Conservation (phyloP, 169 alveolate genomes). For the Eimeria maxima region DNA sequence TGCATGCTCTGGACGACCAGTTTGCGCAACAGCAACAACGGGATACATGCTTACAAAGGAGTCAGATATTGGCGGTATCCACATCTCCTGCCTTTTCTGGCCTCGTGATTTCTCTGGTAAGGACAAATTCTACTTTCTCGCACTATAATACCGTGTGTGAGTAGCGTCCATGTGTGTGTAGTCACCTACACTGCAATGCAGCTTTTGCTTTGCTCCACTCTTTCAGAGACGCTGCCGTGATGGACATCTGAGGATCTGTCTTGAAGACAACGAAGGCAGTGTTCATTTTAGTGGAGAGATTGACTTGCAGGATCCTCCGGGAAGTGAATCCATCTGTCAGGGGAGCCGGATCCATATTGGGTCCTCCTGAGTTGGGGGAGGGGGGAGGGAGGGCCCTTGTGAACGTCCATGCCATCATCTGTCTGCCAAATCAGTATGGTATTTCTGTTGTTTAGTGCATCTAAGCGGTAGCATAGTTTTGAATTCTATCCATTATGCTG, state of each 20-base stretch:
- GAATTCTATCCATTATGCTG: not conserved
- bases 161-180: not conserved
- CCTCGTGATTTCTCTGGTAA: constrained; percentile 10
- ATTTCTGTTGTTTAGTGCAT: not conserved
- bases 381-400: not conserved
- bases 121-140: not conserved
- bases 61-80: constrained; percentile 32
- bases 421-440: not conserved
- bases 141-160: too few relatives aligned
- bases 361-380: not conserved
- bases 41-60: not conserved
- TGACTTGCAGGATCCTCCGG: not conserved
- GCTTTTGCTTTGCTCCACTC: not conserved
- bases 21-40: not conserved
- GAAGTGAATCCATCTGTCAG: not conserved
- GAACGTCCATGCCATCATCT: not conserved
- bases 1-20: constrained; percentile 38
- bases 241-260: not conserved
- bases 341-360: not conserved
- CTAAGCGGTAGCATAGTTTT: not conserved
- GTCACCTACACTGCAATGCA: not conserved
- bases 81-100: not conserved
- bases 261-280: constrained; percentile 15
- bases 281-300: not conserved
- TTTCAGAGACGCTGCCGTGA: constrained; percentile 12